Evolutionary conservation across 305 asterid genomes (phyloP).

Genomic region (Andrographis paniculata): DNA sequence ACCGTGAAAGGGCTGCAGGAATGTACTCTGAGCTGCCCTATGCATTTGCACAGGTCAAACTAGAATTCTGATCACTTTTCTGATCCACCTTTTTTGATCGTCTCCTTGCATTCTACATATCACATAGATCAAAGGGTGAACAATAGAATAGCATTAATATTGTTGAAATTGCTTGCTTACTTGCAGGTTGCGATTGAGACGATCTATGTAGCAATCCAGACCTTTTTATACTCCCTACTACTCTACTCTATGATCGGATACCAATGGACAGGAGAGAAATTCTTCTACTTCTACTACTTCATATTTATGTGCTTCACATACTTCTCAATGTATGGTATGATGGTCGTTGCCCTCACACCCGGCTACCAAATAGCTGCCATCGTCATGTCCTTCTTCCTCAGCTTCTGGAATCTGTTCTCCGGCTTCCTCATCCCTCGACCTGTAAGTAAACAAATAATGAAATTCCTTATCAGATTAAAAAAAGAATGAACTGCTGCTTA

Average conservation of each 20-base stretch:
- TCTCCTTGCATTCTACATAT: no score
- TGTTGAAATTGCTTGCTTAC: not conserved
- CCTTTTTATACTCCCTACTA: conserved; percentile 47
- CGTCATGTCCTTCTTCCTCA: conserved; percentile 78
- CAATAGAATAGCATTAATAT: not conserved
- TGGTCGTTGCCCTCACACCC: conserved; percentile 83
- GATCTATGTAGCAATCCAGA: conserved; percentile 61
- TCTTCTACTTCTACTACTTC: conserved; percentile 74
- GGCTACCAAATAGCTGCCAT: conserved; percentile 73
- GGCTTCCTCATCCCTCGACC: conserved; percentile 80
- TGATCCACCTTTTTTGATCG: not conserved
- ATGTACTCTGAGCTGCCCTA: conserved; percentile 82
- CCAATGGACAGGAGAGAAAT: conserved; percentile 49
- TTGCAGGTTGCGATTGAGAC: conserved; percentile 72
- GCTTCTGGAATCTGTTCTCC: conserved; percentile 90
- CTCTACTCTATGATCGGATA: conserved; percentile 80
- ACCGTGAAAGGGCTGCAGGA: conserved; percentile 87
- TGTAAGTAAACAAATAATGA: conserved; percentile 28
- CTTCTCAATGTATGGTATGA: conserved; percentile 84
- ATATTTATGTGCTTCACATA: conserved; percentile 74
- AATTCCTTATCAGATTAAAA: not conserved
- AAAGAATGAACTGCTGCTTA: not conserved
- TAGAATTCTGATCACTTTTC: not conserved
- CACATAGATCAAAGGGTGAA: not conserved
- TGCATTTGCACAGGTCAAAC: conserved; percentile 91